A percentile compares a stretch with the other conserved stretches of the same genome.
These are phyloP conservation scores for Yamadazyma atlantica DNA, from an alignment of 1,139 yeast species.

Conservation along the genomic window DNA sequence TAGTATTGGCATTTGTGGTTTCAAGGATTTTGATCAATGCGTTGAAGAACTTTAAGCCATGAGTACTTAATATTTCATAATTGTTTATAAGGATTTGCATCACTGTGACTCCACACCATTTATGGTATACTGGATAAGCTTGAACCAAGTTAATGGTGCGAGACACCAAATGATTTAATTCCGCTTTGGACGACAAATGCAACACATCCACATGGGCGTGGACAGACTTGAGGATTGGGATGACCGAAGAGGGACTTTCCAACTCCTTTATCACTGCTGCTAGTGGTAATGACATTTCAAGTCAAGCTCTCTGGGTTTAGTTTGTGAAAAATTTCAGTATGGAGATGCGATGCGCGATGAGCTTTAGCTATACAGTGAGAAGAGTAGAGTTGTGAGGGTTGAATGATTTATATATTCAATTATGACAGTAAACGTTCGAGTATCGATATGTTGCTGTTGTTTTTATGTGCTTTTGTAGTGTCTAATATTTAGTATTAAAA, in stretches of 20 bases:
- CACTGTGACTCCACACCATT: slow-evolving; percentile 67
- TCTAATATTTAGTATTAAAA: neutral
- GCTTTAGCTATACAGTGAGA: neutral
- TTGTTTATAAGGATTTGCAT: slow-evolving; percentile 50
- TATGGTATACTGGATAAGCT: slow-evolving; percentile 46
- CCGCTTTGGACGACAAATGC: slow-evolving; percentile 46
- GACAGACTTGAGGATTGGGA: slow-evolving; percentile 34
- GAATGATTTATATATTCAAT: too few relatives aligned
- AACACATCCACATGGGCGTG: slow-evolving; percentile 31
- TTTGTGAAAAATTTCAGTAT: slow-evolving; percentile 2
- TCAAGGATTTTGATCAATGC: slow-evolving; percentile 58
- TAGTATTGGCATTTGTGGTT: slow-evolving; percentile 42
- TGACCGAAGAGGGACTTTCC: slow-evolving; percentile 35
- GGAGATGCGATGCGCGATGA: slow-evolving; percentile 5
- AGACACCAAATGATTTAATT: slow-evolving; percentile 55
- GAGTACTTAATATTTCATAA: slow-evolving; percentile 53
- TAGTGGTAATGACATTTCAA: slow-evolving; percentile 36
- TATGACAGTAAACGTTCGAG: too few relatives aligned
- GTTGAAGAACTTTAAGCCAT: slow-evolving; percentile 59
- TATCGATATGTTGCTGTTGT: too few relatives aligned
- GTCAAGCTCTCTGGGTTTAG: too few relatives aligned
- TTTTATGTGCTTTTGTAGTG: neutral
- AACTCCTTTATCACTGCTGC: slow-evolving; percentile 32
- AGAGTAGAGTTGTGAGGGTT: neutral
- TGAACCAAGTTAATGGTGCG: slow-evolving; percentile 54